These are phyloP conservation scores for Debaryomyces robertsiae DNA, from an alignment of 1,139 yeast genomes.

Conservation along the genomic window DNA sequence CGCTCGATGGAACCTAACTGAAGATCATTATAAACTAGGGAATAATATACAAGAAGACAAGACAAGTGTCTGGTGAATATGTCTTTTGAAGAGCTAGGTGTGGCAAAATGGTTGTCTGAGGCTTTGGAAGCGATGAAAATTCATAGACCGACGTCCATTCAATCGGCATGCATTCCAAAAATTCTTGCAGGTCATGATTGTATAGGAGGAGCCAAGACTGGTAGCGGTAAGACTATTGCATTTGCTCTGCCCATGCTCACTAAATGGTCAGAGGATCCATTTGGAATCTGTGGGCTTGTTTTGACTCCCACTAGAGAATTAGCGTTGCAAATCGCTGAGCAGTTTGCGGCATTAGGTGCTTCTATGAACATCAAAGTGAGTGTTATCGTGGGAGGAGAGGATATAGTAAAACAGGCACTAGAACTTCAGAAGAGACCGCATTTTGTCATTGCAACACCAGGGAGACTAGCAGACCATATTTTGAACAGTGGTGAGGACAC, in stretches of 20 bases:
- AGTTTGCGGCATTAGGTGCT: conserved; percentile 90
- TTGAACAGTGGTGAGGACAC: conserved; percentile 89
- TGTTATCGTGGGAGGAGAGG: conserved; percentile 93
- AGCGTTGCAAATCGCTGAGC: conserved; percentile 96
- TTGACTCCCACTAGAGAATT: conserved; percentile 95
- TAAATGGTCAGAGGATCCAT: conserved; percentile 93
- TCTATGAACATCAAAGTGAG: conserved; percentile 78
- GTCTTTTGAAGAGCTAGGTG: conserved; percentile 68
- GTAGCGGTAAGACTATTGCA: conserved; percentile 97
- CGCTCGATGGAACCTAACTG: conserved; percentile 10
- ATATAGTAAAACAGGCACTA: conserved; percentile 82
- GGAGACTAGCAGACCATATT: conserved; percentile 92
- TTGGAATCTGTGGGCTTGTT: conserved; percentile 85
- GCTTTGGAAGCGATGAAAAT: conserved; percentile 82
- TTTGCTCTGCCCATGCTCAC: conserved; percentile 96
- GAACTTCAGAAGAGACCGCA: conserved; percentile 85
- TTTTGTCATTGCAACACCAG: conserved; percentile 96
- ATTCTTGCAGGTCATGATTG: conserved; percentile 84
- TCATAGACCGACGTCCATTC: conserved; percentile 81
- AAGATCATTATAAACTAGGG: background rate
- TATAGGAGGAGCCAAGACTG: conserved; percentile 98
- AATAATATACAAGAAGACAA: background rate
- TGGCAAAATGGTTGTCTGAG: conserved; percentile 84
- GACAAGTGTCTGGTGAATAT: conserved; percentile 16
- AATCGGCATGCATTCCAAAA: conserved; percentile 84